Percentiles rank a stretch among this genome's conserved stretches.
These are phyloP conservation scores for Erythrophleum fordii DNA, from an alignment of 306 rosid species.

Conservation along the genomic window DNA sequence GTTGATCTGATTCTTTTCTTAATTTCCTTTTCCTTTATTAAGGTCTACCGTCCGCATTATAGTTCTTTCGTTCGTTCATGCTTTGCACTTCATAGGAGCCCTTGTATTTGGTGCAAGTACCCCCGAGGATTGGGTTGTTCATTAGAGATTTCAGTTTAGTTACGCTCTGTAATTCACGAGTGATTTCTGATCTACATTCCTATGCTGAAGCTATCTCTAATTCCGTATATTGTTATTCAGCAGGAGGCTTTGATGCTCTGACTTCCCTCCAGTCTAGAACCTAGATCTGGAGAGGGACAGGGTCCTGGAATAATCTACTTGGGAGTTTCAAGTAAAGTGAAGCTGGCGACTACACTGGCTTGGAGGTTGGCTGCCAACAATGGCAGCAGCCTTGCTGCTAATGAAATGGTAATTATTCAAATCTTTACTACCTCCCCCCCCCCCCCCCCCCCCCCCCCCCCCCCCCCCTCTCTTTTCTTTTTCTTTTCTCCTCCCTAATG, in stretches of 20 bases:
- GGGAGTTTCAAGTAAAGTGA: constrained; percentile 47
- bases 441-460: not conserved
- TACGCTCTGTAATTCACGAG: constrained; percentile 23
- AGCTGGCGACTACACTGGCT: constrained; percentile 80
- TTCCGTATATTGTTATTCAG: constrained; percentile 22
- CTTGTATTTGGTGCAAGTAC: not conserved
- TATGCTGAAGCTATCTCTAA: not conserved
- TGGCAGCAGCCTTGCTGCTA: constrained; percentile 79
- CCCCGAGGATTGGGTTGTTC: not conserved
- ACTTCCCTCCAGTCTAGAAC: constrained; percentile 50
- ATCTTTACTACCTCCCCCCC: constrained; percentile 10
- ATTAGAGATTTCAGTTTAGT: constrained; percentile 4
- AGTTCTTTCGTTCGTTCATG: not conserved
- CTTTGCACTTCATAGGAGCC: not conserved
- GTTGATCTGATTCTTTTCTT: not conserved
- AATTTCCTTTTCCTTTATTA: not conserved
- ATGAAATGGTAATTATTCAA: constrained; percentile 65
- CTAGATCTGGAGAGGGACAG: constrained; percentile 69
- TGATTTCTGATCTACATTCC: constrained; percentile 45
- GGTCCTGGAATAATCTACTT: constrained; percentile 37
- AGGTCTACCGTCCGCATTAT: not conserved
- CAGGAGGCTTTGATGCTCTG: constrained; percentile 60
- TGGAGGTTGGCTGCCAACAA: constrained; percentile 87
- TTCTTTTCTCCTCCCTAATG: not conserved
- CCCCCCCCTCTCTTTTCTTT: too few relatives aligned